phyloP scores from a whole-genome alignment of 805 yeast species.

The Candida tallmaniae region DNA sequence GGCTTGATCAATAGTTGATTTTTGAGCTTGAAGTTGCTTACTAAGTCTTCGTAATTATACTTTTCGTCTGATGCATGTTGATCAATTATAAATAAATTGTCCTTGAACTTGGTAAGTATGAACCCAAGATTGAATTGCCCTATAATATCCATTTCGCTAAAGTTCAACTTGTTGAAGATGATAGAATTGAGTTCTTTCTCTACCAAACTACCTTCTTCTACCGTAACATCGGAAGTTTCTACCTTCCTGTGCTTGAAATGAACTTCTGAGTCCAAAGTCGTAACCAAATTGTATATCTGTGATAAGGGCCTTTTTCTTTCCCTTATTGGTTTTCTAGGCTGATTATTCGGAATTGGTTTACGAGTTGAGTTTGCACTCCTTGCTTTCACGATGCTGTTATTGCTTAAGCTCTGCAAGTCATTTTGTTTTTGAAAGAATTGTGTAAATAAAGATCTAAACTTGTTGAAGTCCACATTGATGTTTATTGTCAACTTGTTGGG shows the following conservation, averaged over 20 bases:
- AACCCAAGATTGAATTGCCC: slow-evolving; percentile 98
- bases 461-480: slow-evolving; percentile 44
- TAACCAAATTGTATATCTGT: slow-evolving; percentile 1
- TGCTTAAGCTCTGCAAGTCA: slow-evolving; percentile 2
- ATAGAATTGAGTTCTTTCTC: slow-evolving; percentile 4
- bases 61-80: slow-evolving; percentile 99
- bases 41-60: slow-evolving; percentile 70
- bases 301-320: slow-evolving; percentile 2
- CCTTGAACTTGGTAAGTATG: slow-evolving; percentile 60
- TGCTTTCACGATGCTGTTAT: background rate
- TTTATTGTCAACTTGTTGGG: slow-evolving; percentile 74
- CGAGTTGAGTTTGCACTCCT: background rate
- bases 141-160: slow-evolving; percentile 66
- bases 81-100: slow-evolving; percentile 80
- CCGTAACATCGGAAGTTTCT: background rate
- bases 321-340: background rate
- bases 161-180: slow-evolving; percentile 66
- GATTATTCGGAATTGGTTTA: background rate
- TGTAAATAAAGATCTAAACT: slow-evolving; percentile 49
- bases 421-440: slow-evolving; percentile 40
- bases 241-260: slow-evolving; percentile 1
- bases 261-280: background rate
- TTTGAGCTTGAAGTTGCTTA: slow-evolving; percentile 47
- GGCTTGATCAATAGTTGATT: slow-evolving; percentile 64
- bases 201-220: background rate